Evolutionary conservation across 208 protist species (phyloP), one percentile per base, ranked within the genome.

Genomic region (Trypanosomatidae sp.): DNA sequence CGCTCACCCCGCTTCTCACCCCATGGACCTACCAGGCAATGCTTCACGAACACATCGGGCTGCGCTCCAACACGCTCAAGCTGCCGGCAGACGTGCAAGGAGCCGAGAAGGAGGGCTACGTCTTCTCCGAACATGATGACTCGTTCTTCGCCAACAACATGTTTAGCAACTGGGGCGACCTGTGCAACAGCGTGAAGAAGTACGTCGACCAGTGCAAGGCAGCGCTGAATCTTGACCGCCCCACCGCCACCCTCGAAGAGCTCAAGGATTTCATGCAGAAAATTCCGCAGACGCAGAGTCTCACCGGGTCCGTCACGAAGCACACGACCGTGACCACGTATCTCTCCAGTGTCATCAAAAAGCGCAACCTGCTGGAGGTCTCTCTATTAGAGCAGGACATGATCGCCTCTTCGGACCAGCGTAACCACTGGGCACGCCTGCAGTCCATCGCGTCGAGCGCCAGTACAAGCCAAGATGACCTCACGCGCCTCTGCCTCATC

Each of bases 11-110:
- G 53, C 83, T 99, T 43, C 82, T 99, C 36, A 97, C 88, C 33
- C 97, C 99, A 71, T 99, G 99, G 98, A 99, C 98, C n/a, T 99
- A 99, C 83, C 97, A 99, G 87, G 96, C 99, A 19, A 99, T 99
- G 99, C 85, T 99, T 53, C 98, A 99, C 83, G 98, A 99, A 79
- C 83, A 99, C 71, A 70, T 99, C 22, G 93, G 92, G 7, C 95
- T 99, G 53, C 25, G 82, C 6, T 97, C 99, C 75, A 99, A 99
- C 71, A 85, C 92, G 53, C 75, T 96, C 41, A 84, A 78, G 28
- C 80, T 96, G 30, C 88, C 89, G 17, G 52, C 77, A 3, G 71
- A 85, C 17, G 84, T 83, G 9, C 56, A 70, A 30, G 84, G 79
- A n/a, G 77, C 78, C 8, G 77, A 83, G 67, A 65, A 83, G 59